phyloP scores from a whole-genome alignment of 176 grass and related monocot genomes.

The Aegilops bicornis region DNA sequence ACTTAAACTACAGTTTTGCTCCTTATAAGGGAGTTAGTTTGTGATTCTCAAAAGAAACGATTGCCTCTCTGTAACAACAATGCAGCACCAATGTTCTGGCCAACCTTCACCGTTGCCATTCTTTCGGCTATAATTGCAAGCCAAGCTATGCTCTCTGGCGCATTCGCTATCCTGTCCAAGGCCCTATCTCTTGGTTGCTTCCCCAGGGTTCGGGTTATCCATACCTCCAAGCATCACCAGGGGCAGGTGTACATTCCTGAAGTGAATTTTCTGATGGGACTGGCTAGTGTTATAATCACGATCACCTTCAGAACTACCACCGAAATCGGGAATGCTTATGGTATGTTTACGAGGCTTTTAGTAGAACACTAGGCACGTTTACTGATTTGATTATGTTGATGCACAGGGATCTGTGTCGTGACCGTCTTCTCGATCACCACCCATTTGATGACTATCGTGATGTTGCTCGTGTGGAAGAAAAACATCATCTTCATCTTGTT shows the following conservation, averaged over 20 bases:
- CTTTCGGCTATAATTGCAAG: slow-evolving; percentile 82
- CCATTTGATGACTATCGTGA: slow-evolving; percentile 60
- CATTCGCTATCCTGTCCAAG: slow-evolving; percentile 78
- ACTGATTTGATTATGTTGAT: slow-evolving; percentile 5
- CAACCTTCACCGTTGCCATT: slow-evolving; percentile 66
- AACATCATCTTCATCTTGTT: slow-evolving; percentile 36
- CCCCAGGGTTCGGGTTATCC: slow-evolving; percentile 68
- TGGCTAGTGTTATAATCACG: slow-evolving; percentile 62
- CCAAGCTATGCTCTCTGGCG: slow-evolving; percentile 79
- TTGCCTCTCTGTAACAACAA: not conserved
- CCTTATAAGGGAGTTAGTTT: not conserved
- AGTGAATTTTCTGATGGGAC: slow-evolving; percentile 76
- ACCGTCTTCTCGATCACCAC: slow-evolving; percentile 70
- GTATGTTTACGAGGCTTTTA: slow-evolving; percentile 22
- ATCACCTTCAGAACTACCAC: slow-evolving; percentile 60
- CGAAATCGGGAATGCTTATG: slow-evolving; percentile 71
- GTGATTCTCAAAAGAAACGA: not conserved
- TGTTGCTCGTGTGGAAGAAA: slow-evolving; percentile 81
- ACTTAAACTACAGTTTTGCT: not conserved
- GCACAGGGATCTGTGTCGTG: slow-evolving; percentile 62
- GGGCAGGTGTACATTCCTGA: slow-evolving; percentile 90
- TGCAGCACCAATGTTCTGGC: slow-evolving; percentile 61
- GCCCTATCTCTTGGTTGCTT: slow-evolving; percentile 72
- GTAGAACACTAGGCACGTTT: not conserved
- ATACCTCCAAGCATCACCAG: slow-evolving; percentile 68